Conservation (phyloP, 805 yeast species). For the Candida pini region DNA sequence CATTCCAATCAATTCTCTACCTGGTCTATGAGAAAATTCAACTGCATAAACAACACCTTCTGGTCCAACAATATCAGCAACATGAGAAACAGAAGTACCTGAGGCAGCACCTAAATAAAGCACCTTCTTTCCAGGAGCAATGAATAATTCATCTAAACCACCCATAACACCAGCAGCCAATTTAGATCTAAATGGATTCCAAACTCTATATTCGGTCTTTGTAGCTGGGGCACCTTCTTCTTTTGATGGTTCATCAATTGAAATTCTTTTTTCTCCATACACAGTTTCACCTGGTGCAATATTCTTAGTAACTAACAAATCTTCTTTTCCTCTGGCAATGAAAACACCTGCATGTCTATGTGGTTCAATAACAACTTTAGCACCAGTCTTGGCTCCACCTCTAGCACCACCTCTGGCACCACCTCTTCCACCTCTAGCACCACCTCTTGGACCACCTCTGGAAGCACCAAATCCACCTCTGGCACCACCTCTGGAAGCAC, state of each 20-base stretch:
- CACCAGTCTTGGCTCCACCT: constrained; percentile 87
- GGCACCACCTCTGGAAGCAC: constrained; percentile 44
- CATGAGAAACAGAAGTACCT: constrained; percentile 98
- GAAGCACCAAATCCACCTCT: constrained; percentile 47
- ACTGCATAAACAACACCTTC: constrained; percentile 99
- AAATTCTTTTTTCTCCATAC: constrained; percentile 95
- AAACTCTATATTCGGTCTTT: constrained; percentile 97
- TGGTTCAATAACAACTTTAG: constrained; percentile 96
- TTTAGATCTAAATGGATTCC: constrained; percentile 99
- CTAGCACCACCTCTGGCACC: constrained; percentile 63
- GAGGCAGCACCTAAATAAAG: constrained; percentile 98
- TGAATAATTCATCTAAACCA: constrained; percentile 96
- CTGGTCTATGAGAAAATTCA: constrained; percentile 99
- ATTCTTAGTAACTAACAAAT: constrained; percentile 93
- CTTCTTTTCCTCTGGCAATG: constrained; percentile 99
- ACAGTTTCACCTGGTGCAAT: constrained; percentile 98
- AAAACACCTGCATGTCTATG: constrained; percentile 98
- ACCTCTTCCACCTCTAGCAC: constrained; percentile 53
- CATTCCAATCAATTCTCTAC: constrained; percentile 98
- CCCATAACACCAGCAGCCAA: constrained; percentile 99
- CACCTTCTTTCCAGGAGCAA: constrained; percentile 97
- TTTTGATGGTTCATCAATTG: constrained; percentile 87
- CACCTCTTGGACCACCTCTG: constrained; percentile 44
- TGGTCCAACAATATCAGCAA: constrained; percentile 97
- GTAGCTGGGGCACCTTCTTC: constrained; percentile 88